Percentiles rank a stretch among this genome's conserved stretches.
Conservation (phyloP, 805 yeast genomes). For the Barnettozyma sp. region DNA sequence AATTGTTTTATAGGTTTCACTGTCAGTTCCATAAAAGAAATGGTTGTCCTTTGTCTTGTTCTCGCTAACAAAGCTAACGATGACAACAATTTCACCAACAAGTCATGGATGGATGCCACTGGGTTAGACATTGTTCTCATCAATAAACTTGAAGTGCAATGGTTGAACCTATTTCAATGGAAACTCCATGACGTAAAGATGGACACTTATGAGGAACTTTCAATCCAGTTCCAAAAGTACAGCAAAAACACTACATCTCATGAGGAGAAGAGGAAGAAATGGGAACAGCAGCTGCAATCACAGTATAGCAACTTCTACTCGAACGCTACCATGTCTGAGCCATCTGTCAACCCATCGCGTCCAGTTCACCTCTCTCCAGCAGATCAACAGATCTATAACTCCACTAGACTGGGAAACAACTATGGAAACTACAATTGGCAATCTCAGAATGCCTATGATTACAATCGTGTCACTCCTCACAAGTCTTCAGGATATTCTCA, state of each 20-base stretch:
- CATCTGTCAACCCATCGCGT: conserved; percentile 17
- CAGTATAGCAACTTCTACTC: conserved; percentile 5
- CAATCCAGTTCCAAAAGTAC: conserved; percentile 20
- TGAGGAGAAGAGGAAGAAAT: conserved; percentile 17
- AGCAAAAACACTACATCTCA: conserved; percentile 19
- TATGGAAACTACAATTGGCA: conserved; percentile 4
- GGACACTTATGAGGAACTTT: conserved; percentile 21
- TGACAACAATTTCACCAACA: conserved; percentile 92
- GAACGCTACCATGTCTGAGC: no score
- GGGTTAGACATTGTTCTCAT: conserved; percentile 58
- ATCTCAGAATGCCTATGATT: conserved; percentile 6
- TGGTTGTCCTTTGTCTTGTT: conserved; percentile 62
- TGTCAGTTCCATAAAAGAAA: conserved; percentile 39
- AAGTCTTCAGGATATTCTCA: conserved; percentile 12
- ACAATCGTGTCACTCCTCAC: conserved; percentile 6
- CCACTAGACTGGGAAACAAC: conserved; percentile 9
- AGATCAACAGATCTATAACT: no score
- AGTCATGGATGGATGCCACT: conserved; percentile 95
- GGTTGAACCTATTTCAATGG: conserved; percentile 62
- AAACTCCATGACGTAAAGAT: conserved; percentile 36
- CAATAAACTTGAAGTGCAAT: conserved; percentile 61
- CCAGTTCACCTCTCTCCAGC: no score
- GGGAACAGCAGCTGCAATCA: conserved; percentile 10
- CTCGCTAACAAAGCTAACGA: conserved; percentile 92
- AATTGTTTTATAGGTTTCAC: conserved; percentile 27